Percentiles rank a stretch among this genome's conserved stretches.
These are phyloP conservation scores for Trichoderma breve DNA, from an alignment of 2,329 filamentous ascomycete species.

Conservation along the genomic window DNA sequence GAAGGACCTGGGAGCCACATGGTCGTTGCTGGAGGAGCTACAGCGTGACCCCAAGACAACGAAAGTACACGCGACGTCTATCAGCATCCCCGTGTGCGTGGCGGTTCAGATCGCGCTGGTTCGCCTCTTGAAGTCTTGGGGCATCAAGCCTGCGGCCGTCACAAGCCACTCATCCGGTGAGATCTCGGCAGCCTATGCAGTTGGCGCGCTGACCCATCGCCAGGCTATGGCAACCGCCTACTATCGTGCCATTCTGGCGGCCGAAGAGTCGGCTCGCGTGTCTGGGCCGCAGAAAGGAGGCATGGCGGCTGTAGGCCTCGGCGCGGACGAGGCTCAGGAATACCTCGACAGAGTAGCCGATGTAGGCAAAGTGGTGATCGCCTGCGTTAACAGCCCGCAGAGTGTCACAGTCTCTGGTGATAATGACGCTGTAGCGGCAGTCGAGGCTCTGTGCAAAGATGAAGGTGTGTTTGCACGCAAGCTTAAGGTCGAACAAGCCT, in stretches of 20 bases:
- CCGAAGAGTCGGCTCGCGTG: neutral
- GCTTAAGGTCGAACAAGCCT: slow-evolving; percentile 45
- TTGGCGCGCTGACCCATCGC: neutral
- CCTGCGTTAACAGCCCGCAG: slow-evolving; percentile 26
- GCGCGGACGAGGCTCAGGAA: slow-evolving; percentile 22
- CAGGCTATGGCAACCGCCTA: neutral
- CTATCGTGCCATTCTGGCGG: neutral
- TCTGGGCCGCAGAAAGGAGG: slow-evolving; percentile 18
- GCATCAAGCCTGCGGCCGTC: neutral
- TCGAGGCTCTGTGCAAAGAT: slow-evolving; percentile 24
- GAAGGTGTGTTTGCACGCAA: slow-evolving; percentile 34
- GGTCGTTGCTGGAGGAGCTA: neutral
- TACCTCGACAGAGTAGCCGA: neutral
- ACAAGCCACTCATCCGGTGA: slow-evolving; percentile 15
- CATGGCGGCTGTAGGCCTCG: slow-evolving; percentile 26
- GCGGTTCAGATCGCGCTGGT: slow-evolving; percentile 3
- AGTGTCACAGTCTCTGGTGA: slow-evolving; percentile 34
- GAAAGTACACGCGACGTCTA: neutral
- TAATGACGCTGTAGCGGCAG: slow-evolving; percentile 26
- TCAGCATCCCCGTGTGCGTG: neutral
- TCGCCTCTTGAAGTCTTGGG: neutral
- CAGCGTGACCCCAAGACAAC: neutral
- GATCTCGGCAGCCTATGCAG: slow-evolving; percentile 14
- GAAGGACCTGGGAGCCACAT: neutral
- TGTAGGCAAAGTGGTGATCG: slow-evolving; percentile 26